Conservation (phyloP, 176 grass and related monocot species). For the Aegilops umbellulata region DNA sequence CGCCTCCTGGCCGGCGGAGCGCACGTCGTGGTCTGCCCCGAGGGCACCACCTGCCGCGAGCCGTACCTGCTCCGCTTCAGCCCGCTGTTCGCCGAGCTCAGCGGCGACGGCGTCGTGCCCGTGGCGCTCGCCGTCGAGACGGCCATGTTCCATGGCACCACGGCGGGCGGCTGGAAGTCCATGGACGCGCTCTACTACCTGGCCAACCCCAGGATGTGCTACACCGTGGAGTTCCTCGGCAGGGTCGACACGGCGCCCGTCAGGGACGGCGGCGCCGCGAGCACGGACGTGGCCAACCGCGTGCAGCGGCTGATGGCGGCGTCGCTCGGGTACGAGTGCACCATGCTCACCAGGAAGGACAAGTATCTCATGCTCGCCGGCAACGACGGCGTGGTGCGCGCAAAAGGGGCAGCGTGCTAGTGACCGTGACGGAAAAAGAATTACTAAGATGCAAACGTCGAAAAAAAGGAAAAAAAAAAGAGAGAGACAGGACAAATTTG, state of each 20-base stretch:
- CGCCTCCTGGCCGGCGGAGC: slow-evolving; percentile 28
- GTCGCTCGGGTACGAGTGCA: slow-evolving; percentile 66
- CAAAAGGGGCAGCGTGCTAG: neutral
- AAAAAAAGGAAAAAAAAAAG: neutral
- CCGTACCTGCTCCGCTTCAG: slow-evolving; percentile 77
- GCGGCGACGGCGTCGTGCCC: slow-evolving; percentile 46
- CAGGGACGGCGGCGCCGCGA: neutral
- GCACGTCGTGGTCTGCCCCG: slow-evolving; percentile 62
- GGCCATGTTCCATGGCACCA: slow-evolving; percentile 67
- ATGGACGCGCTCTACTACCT: slow-evolving; percentile 61
- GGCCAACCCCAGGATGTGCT: slow-evolving; percentile 55
- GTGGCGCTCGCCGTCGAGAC: slow-evolving; percentile 45
- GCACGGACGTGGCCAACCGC: slow-evolving; percentile 52
- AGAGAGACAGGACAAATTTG: neutral
- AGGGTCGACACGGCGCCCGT: slow-evolving; percentile 36
- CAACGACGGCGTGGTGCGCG: slow-evolving; percentile 49
- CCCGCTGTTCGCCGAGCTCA: slow-evolving; percentile 68
- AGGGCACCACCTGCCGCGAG: slow-evolving; percentile 74
- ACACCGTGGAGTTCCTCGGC: slow-evolving; percentile 54
- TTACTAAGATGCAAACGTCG: neutral
- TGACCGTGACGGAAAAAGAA: neutral
- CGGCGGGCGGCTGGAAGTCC: slow-evolving; percentile 61
- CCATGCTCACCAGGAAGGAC: slow-evolving; percentile 69
- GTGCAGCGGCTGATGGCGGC: slow-evolving; percentile 50
- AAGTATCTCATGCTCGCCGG: slow-evolving; percentile 82